Conservation (phyloP, 257 asterid genomes). For the Craterostigma plantagineum region DNA sequence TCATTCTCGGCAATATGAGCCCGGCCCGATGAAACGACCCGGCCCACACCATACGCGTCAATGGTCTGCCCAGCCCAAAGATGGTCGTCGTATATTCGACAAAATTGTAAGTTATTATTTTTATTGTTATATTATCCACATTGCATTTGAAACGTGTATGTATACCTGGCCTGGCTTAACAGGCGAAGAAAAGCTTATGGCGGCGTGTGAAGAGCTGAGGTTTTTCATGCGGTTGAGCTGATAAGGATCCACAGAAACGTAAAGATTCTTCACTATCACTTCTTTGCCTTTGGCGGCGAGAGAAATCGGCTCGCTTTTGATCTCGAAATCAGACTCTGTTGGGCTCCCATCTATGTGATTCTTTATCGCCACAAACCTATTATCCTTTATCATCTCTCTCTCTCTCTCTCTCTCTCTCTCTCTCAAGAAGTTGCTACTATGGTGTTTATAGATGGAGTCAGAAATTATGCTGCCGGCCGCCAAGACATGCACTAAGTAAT, state of each 20-base stretch:
- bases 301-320: not conserved
- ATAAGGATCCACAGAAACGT: constrained; percentile 1
- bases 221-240: constrained; percentile 1
- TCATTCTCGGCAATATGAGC: constrained; percentile 30
- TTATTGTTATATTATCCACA: no score
- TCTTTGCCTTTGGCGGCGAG: not conserved
- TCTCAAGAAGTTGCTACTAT: no score
- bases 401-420: no score
- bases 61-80: constrained; percentile 16
- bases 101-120: no score
- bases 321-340: not conserved
- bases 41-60: constrained; percentile 53
- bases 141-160: no score
- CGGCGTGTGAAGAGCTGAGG: not conserved
- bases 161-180: constrained; percentile 16
- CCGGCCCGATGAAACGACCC: constrained; percentile 40
- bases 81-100: no score
- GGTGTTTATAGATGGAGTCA: no score
- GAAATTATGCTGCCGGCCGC: no score
- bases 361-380: not conserved
- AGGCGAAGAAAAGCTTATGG: constrained; percentile 17
- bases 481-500: no score
- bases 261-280: not conserved
- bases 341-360: not conserved
- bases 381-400: not conserved